Evolutionary conservation across 345 rosid species (phyloP).

Genomic region (Syzygium jambos): DNA sequence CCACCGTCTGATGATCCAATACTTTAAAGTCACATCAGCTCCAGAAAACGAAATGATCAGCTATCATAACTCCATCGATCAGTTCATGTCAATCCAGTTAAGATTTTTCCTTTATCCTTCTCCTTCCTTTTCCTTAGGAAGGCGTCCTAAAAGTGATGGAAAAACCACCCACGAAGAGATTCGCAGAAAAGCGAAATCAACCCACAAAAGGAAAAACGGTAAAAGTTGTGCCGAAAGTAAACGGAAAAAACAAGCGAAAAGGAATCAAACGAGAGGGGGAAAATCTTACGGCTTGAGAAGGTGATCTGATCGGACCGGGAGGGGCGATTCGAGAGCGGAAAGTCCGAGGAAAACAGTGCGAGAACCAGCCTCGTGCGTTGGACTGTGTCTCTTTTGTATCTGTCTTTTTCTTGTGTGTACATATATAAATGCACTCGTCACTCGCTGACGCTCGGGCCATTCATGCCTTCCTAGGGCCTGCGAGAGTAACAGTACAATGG

Average conservation of each 20-base stretch:
- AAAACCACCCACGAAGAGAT: neutral
- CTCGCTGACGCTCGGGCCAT: neutral
- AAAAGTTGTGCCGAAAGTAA: neutral
- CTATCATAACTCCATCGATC: neutral
- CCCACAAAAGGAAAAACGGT: neutral
- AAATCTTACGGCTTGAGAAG: neutral
- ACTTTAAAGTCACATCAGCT: neutral
- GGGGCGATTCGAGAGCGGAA: neutral
- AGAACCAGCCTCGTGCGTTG: neutral
- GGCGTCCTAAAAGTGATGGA: neutral
- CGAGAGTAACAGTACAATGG: neutral
- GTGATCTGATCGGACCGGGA: neutral
- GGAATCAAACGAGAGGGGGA: neutral
- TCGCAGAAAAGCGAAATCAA: neutral
- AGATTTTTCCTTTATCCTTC: neutral
- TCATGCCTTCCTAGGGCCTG: neutral
- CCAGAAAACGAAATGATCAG: neutral
- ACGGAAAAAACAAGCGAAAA: neutral
- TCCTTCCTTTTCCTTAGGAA: neutral
- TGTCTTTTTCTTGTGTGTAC: neutral
- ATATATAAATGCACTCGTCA: neutral
- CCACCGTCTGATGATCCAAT: neutral
- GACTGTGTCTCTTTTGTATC: neutral
- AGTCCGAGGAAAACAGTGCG: neutral
- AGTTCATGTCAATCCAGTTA: neutral